Evolutionary conservation across 2,329 filamentous ascomycete genomes (phyloP).

Genomic region (Blumeriella jaapii): DNA sequence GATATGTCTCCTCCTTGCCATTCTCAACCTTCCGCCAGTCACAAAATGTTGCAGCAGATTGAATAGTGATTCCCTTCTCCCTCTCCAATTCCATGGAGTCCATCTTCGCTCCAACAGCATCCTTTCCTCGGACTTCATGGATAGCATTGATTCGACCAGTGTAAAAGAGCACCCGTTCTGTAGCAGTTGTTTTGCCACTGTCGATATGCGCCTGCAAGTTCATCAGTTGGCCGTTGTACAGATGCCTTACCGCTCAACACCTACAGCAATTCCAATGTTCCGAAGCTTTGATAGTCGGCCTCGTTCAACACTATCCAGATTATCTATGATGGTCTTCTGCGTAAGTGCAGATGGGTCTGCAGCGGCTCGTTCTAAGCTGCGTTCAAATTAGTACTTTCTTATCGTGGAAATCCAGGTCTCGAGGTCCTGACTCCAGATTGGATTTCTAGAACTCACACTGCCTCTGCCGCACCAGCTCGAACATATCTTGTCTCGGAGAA

Average conservation of each 20-base stretch:
- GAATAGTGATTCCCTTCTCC: slow-evolving; percentile 98
- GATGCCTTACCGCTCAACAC: too few species aligned
- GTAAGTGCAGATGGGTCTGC: slow-evolving; percentile 19
- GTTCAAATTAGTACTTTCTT: not conserved
- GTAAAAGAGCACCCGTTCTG: slow-evolving; percentile 95
- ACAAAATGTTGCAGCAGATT: slow-evolving; percentile 94
- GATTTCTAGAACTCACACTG: slow-evolving; percentile 18
- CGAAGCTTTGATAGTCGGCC: slow-evolving; percentile 69
- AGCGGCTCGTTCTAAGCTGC: slow-evolving; percentile 23
- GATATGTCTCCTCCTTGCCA: slow-evolving; percentile 80
- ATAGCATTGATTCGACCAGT: slow-evolving; percentile 94
- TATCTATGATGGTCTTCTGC: slow-evolving; percentile 22
- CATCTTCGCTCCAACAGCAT: slow-evolving; percentile 97
- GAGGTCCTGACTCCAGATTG: not conserved
- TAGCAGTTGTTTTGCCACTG: slow-evolving; percentile 93
- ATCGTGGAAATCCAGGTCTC: too few species aligned
- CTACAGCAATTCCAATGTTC: slow-evolving; percentile 94
- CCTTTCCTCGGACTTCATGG: slow-evolving; percentile 91
- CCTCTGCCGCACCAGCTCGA: slow-evolving; percentile 22
- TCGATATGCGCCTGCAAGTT: slow-evolving; percentile 95
- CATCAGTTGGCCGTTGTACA: too few species aligned
- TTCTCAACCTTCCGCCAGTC: slow-evolving; percentile 87
- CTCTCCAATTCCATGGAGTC: slow-evolving; percentile 98
- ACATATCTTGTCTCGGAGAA: slow-evolving; percentile 22
- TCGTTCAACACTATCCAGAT: slow-evolving; percentile 52